Evolutionary conservation across 1,139 yeast species (phyloP), one percentile per base, ranked within the genome.

Genomic region (Hyphopichia buzzinii): DNA sequence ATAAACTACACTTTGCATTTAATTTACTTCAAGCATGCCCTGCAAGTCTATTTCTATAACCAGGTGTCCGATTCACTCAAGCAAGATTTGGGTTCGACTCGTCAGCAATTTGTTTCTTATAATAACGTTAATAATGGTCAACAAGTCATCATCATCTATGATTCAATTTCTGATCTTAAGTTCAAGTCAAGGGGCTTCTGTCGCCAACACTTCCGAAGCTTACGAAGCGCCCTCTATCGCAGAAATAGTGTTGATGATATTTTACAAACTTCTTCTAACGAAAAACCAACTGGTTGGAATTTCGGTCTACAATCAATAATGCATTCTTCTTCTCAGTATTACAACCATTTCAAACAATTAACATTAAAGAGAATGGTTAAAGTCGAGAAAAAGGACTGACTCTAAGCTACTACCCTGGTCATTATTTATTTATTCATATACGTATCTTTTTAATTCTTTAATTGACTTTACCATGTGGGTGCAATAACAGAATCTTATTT

Each of bases 1-100:
- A 17, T 31, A 4, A 31, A 31, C 13, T 17, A 17, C 5, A 8
- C 27, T 6, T 16, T 23, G 14, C 22, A 25, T 17, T 13, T 26
- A 8, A 31, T 31, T 17, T 31, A 31, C 19, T 25, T 13, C 6
- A 22, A 31, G 19, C 24, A 31, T 19, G 26, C 15, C 7, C 12
- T 6, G 17, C 34, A 26, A n/a, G 29, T 17, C 10, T 17, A 24
- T 12, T 31, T 25, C 26, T 24, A 31, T 31, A 16, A 21, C 22
- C 23, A 30, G 17, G 14, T 13, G n/a, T 5, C 15, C 27, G 27
- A 25, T n/a, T 25, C 16, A 13, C 16, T 26, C 16, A 26, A 19
- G 10, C 23, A 19, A 19, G 23, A 19, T 19, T 7, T 19, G 8
- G 10, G 23, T 10, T 19, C 14, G 8, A 11, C 13, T 5, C 14